Evolutionary conservation across 2,329 filamentous ascomycete species (phyloP), one percentile per base, ranked within the genome.

Genomic region (Pyricularia grisea): DNA sequence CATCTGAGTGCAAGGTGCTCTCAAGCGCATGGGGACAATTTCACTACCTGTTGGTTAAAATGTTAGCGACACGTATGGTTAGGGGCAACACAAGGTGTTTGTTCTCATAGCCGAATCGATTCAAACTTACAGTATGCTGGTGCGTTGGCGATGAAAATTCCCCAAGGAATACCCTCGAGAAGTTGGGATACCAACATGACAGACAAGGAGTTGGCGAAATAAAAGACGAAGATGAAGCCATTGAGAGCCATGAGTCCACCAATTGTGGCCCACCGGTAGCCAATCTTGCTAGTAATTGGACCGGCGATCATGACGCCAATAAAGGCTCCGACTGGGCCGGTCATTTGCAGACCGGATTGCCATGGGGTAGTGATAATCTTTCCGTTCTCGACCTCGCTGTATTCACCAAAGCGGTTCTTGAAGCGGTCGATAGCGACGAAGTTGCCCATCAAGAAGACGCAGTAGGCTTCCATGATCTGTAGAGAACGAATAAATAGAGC

Each of bases 161-260:
- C 87, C n/a, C 87, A 80, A 0, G 89, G 84, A 6, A 89, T 78
- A 0, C 88, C 88, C 28, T 85, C 84, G 0, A 90, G 79, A 2
- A 90, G 78, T 79, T 90, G 86, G 28, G 87, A 85, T 2, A 85
- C 85, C n/a, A 88, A 82, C 2, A 90, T 79, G 11, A 84, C 82
- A 6, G 80, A 73, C 14, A 88, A 79, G 0, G 83, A 84, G 3
- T 83, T 81, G 20, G 86, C 85, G 72, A 88, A 89, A 78, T 89
- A 88, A 72, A 88, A 86, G 69, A 89, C 83, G 74, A 88, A 89
- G 69, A 89, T 81, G 70, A 82, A 82, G 23, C 73, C 74, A 12
- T 77, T 75, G 76, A 82, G 72, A 71, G 73, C 63, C 0, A 77
- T 68, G 42, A 86, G 74, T 0, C 80, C 77, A 0, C 73, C 78